phyloP scores from a whole-genome alignment of 441 rosid species.

The Erodium texanum region DNA sequence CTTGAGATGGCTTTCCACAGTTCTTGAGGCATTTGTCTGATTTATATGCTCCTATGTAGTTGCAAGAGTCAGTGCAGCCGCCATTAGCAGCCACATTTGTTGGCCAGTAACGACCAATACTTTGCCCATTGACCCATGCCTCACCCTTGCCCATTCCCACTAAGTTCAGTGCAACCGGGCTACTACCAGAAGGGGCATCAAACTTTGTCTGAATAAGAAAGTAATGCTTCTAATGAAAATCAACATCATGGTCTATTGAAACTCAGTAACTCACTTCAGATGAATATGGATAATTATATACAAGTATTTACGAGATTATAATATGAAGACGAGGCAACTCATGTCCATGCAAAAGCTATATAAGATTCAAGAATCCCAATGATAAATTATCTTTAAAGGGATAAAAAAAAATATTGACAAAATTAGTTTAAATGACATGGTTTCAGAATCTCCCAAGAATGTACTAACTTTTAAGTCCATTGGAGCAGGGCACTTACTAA shows the following conservation, averaged over 20 bases:
- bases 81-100: constrained; percentile 34
- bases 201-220: constrained; percentile 50
- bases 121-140: constrained; percentile 97
- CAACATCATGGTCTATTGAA: background rate
- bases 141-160: constrained; percentile 86
- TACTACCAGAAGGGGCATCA: constrained; percentile 57
- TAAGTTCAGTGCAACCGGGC: constrained; percentile 77
- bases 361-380: background rate
- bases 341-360: background rate
- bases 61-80: constrained; percentile 62
- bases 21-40: constrained; percentile 68
- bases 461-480: too few species aligned
- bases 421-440: too few species aligned
- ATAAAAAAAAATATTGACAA: too few species aligned
- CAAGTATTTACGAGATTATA: background rate
- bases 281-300: background rate
- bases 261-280: background rate
- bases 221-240: constrained; percentile 6
- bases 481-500: too few species aligned
- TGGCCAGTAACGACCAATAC: constrained; percentile 97
- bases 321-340: background rate
- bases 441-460: too few species aligned
- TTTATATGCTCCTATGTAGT: constrained; percentile 61
- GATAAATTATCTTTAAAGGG: too few species aligned
- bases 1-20: constrained; percentile 88